A percentile compares a stretch with the other conserved stretches of the same genome.
These are phyloP conservation scores for Discostella stelligera DNA, from an alignment of 352 stramenopile genomes.

Conservation along the genomic window DNA sequence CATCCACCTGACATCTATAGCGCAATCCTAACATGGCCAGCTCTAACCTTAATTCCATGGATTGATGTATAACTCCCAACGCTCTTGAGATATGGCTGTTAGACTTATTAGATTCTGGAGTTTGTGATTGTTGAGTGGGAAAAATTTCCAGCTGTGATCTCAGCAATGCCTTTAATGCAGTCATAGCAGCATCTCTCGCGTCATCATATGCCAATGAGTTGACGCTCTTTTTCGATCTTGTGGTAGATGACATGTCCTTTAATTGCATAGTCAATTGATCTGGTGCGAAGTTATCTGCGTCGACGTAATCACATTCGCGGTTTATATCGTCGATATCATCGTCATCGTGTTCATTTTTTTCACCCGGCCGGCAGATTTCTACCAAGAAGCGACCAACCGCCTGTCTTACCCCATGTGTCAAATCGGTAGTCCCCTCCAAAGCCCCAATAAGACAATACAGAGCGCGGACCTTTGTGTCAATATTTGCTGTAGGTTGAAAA, in stretches of 20 bases:
- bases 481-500: conserved; percentile 9
- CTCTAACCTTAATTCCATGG: conserved; percentile 41
- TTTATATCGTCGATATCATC: background rate
- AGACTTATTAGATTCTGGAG: conserved; percentile 2
- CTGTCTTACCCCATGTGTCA: conserved; percentile 20
- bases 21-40: conserved; percentile 31
- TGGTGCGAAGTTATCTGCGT: conserved; percentile 25
- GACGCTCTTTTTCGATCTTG: background rate
- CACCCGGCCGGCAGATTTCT: conserved; percentile 21
- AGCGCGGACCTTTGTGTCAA: conserved; percentile 24
- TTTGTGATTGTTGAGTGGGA: conserved; percentile 40
- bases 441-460: conserved; percentile 44
- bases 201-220: conserved; percentile 18
- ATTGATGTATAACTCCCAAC: conserved; percentile 37
- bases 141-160: conserved; percentile 39
- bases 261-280: conserved; percentile 39
- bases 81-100: conserved; percentile 12
- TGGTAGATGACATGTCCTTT: conserved; percentile 14
- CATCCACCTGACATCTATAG: conserved; percentile 30
- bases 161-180: conserved; percentile 34
- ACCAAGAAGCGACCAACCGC: conserved; percentile 17
- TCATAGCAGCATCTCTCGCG: conserved; percentile 34
- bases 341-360: conserved; percentile 10
- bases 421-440: conserved; percentile 34
- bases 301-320: conserved; percentile 29